Base-by-base conservation (phyloP, 2,329 filamentous ascomycete genomes). In the Elsinoe fawcettii region DNA sequence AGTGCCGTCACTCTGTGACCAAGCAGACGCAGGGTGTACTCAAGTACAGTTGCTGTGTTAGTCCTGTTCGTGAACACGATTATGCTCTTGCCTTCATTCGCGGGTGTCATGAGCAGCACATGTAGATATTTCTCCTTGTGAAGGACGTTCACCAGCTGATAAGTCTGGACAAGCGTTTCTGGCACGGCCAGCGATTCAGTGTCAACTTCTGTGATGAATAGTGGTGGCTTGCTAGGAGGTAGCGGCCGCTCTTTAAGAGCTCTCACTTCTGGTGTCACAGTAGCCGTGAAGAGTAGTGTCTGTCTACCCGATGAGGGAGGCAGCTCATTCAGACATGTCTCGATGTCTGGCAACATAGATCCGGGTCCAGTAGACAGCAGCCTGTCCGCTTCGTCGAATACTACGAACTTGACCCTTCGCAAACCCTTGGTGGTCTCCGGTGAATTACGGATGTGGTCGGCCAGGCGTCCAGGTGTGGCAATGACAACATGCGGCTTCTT, bases 1-100 rank as follows among this genome's bases (percentile, higher is more conserved):
- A 99, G 78, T 1, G 91, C 86, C 1, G 93, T 96, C 36, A 96
- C 90, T 56, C 90, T 84, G 76, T 99, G 93, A 36, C 86, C 84
- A 14, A 99, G 84, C 6, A 91, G 79, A 30, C 90, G 86, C 11
- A 99, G 80, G 57, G 95, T 80, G 68, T 96, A 89, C 67, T 96
- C 90, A 3, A 99, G 80, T 59, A 93, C 84, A 63, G 92, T 88
- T 8, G 93, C 92, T 0, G 92, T 96, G 55, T 84, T 80, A 1
- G 90, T 95, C 51, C 90, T 84, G 74, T 99, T 99, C 77, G 87
- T 91, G 76, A 99, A 99, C 60, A 99, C 85, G 66, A 99, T 96
- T 66, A 86, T 80, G 0, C 87, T 86, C 73, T 88, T 92, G 39
- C 82, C 76, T 34, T 80, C 70, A 70, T 96, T 96, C 61, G 72